Evolutionary conservation across 345 rosid species (phyloP).

Genomic region (Draba incana): DNA sequence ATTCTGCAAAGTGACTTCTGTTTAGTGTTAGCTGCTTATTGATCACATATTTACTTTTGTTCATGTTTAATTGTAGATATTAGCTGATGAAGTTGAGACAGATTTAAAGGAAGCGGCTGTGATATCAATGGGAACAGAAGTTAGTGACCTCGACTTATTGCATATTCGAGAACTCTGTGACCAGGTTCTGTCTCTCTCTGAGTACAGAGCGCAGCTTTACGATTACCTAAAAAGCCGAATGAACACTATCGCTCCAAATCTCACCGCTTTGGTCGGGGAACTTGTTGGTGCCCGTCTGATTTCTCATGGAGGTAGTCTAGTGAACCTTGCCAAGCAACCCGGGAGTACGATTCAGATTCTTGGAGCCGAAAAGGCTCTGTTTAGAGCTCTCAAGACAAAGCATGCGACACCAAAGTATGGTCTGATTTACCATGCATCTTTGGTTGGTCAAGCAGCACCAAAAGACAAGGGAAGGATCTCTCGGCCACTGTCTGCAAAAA

Average conservation of each 20-base stretch:
- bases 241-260: conserved; percentile 77
- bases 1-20: not conserved
- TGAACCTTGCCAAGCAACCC: conserved; percentile 83
- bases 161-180: conserved; percentile 73
- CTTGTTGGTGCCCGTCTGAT: conserved; percentile 84
- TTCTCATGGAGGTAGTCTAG: conserved; percentile 76
- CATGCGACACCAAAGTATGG: conserved; percentile 86
- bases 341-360: conserved; percentile 82
- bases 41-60: not conserved
- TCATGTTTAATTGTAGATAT: conserved; percentile 41
- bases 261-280: conserved; percentile 83
- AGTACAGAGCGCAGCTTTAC: conserved; percentile 79
- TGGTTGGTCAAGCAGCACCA: conserved; percentile 79
- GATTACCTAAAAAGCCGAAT: conserved; percentile 80
- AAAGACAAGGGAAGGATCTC: conserved; percentile 82
- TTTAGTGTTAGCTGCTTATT: not conserved
- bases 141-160: conserved; percentile 69
- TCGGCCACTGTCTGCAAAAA: conserved; percentile 76
- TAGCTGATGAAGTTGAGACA: conserved; percentile 61
- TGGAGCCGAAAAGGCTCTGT: conserved; percentile 82
- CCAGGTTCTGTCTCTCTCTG: conserved; percentile 73
- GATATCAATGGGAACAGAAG: conserved; percentile 87
- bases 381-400: conserved; percentile 84
- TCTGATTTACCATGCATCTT: conserved; percentile 74
- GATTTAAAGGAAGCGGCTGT: conserved; percentile 76